A percentile compares a stretch with the other conserved stretches of the same genome.
phyloP scores from a whole-genome alignment of 148 eudicot species.

The Chenopodium berlandieri region DNA sequence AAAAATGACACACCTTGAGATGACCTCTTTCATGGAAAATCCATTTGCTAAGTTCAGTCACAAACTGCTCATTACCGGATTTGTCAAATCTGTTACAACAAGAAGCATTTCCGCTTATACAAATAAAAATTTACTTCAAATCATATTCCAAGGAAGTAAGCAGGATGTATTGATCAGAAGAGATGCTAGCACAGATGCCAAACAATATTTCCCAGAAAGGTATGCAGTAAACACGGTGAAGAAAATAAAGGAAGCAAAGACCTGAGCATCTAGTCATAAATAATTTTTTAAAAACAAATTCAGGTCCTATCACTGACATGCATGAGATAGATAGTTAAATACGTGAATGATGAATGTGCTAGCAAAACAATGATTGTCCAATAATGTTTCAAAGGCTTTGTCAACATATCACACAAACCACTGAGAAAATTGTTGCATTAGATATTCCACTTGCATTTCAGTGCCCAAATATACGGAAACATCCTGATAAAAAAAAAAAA shows the following conservation, averaged over 20 bases:
- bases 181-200: not conserved
- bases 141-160: not conserved
- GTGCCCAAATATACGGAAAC: not conserved
- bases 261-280: not conserved
- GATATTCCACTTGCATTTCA: not conserved
- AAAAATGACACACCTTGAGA: constrained; percentile 53
- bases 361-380: not conserved
- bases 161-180: not conserved
- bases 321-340: not conserved
- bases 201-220: not conserved
- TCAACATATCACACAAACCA: constrained; percentile 8
- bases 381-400: not conserved
- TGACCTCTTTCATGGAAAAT: constrained; percentile 94
- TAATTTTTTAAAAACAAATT: not conserved
- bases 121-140: not conserved
- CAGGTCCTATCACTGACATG: not conserved
- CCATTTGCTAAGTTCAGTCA: constrained; percentile 87
- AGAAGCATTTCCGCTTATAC: not conserved
- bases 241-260: not conserved
- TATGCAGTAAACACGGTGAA: not conserved
- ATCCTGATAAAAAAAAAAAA: not conserved
- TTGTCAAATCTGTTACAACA: constrained; percentile 46
- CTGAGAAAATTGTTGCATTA: not conserved
- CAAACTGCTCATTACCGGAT: constrained; percentile 85
- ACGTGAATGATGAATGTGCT: not conserved